These are phyloP conservation scores for Chernovozyma aurita DNA, from an alignment of 1,139 yeast species.

Conservation along the genomic window DNA sequence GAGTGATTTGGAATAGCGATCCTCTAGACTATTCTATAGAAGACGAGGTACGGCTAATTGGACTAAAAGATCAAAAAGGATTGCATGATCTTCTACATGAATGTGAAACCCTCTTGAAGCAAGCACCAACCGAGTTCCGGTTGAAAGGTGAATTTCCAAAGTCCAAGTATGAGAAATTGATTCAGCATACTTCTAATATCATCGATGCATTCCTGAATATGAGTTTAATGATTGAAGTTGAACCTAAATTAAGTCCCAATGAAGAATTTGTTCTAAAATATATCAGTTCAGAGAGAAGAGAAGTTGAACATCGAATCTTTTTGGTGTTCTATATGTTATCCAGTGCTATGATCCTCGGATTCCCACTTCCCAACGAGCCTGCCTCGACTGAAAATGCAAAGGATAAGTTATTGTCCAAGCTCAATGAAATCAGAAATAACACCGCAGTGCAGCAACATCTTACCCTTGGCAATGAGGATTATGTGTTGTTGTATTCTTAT, in stretches of 20 bases:
- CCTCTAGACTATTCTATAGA: conserved; percentile 30
- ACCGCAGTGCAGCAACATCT: conserved; percentile 14
- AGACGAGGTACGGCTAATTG: conserved; percentile 29
- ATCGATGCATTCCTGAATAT: conserved; percentile 74
- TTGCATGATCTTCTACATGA: conserved; percentile 58
- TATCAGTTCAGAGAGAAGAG: conserved; percentile 57
- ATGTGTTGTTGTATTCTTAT: conserved; percentile 71
- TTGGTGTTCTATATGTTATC: conserved; percentile 75
- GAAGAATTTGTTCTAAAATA: conserved; percentile 55
- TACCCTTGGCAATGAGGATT: conserved; percentile 55
- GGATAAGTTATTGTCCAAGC: conserved; percentile 61
- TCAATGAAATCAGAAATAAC: conserved; percentile 47
- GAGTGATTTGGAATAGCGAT: conserved; percentile 71
- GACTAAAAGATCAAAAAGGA: conserved; percentile 51
- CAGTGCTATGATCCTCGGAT: conserved; percentile 68
- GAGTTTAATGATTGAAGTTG: conserved; percentile 61
- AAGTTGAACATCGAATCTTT: conserved; percentile 67
- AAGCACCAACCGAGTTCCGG: conserved; percentile 74
- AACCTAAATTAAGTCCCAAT: conserved; percentile 47
- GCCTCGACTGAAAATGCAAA: conserved; percentile 77
- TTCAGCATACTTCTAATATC: conserved; percentile 58
- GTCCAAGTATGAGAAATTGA: conserved; percentile 44
- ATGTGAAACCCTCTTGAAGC: conserved; percentile 55
- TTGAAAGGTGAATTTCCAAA: conserved; percentile 70
- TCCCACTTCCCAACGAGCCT: conserved; percentile 72